Base-by-base conservation (phyloP, 345 rosid genomes). In the Eucalyptus tenuipes region DNA sequence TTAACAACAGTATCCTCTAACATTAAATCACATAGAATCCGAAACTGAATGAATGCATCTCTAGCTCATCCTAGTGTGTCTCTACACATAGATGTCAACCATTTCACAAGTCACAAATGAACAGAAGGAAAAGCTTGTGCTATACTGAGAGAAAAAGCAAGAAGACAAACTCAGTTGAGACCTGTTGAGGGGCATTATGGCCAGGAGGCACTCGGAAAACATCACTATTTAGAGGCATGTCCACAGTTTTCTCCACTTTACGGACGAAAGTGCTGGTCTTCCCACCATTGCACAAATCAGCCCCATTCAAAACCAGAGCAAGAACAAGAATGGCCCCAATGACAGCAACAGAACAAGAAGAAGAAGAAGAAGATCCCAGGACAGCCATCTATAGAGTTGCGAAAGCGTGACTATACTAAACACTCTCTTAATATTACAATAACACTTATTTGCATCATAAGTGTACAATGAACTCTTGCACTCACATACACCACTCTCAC, bases 101-200 rank as follows among this genome's bases (percentile, higher is more conserved):
- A 45, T 49, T 44, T 44, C 50, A 48, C 49, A 29, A 85, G 37
- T 29, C 49, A 42, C 31, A 61, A 29, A 61, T 6, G 87, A 24
- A 20, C 27, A 18, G 5, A 20, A 48, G 27, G 89, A 61, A 61
- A 61, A 61, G 68, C 33, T 61, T 27, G 68, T 27, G 16, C 68
- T 61, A 61, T 61, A 61, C 33, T 12, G 31, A 61, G 0, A 61
- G 33, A 27, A 61, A 59, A 29, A 13, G 31, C 31, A 47, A 87
- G 87, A 18, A 33, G 17, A 13, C 42, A 37, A 33, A 6, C 37
- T 6, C 50, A 84, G 79, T 27, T 85, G 59, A 71, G 55, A 96
- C 99, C 96, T 96, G 99, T 85, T 96, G 97, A 87, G 99, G 99
- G 89, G 99, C 99, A 94, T 96, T 96, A 86, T 93, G 90, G 29